Conservation (phyloP, 352 stramenopile species). For the Phytopythium cucurbitacearum region DNA sequence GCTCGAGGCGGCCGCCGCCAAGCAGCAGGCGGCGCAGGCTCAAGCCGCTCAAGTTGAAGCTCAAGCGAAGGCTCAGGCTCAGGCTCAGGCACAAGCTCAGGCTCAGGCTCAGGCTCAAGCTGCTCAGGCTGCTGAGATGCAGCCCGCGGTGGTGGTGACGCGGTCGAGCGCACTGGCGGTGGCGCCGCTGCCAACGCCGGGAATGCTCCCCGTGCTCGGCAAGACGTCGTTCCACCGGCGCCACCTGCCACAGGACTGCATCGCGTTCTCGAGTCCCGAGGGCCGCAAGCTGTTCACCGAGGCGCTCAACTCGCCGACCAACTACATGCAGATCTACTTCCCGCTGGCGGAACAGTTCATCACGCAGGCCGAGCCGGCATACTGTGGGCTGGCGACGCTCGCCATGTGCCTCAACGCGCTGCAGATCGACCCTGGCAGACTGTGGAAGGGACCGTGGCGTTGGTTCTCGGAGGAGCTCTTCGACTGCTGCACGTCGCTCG, state of each 20-base stretch:
- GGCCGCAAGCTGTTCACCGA: conserved; percentile 85
- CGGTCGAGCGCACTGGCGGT: conserved; percentile 1
- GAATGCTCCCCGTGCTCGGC: conserved; percentile 8
- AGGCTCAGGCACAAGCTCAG: too few species aligned
- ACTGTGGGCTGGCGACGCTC: conserved; percentile 83
- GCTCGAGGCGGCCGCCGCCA: conserved; percentile 15
- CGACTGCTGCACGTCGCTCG: conserved; percentile 74
- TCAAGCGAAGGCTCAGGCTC: too few species aligned
- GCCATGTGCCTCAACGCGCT: conserved; percentile 81
- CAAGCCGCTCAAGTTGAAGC: too few species aligned
- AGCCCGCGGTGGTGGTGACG: conserved; percentile 7
- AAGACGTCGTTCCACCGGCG: conserved; percentile 81
- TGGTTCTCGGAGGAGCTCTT: conserved; percentile 86
- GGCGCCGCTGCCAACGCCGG: neutral
- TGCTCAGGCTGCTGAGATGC: neutral
- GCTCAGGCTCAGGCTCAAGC: too few species aligned
- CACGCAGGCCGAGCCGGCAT: conserved; percentile 90
- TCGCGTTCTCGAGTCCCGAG: conserved; percentile 79
- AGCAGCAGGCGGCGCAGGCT: neutral
- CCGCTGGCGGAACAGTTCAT: conserved; percentile 87
- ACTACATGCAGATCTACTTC: conserved; percentile 93
- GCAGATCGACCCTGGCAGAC: conserved; percentile 64
- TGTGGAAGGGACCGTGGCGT: conserved; percentile 78
- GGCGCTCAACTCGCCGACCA: conserved; percentile 29
- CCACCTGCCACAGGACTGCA: conserved; percentile 69